These are phyloP conservation scores for Schizosaccharomyces octosporus DNA, from an alignment of 805 yeast species.

Conservation along the genomic window DNA sequence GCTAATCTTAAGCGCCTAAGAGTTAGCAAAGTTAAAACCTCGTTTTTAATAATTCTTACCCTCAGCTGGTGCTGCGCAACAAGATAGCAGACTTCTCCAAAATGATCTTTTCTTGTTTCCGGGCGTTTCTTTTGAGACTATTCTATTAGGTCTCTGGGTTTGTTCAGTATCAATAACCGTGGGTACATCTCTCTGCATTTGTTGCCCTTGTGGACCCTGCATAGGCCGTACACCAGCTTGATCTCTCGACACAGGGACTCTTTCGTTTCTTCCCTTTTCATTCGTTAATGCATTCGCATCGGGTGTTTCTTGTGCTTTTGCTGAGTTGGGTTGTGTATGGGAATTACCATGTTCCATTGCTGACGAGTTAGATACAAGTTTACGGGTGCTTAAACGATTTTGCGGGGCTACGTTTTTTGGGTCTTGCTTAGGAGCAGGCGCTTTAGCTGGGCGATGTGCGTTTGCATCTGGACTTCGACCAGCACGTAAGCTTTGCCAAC, in stretches of 20 bases:
- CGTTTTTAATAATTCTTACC: neutral
- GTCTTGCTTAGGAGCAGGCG: neutral
- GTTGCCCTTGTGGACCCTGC: neutral
- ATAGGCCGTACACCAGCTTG: too few relatives aligned
- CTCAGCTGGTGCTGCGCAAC: neutral
- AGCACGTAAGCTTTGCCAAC: constrained; percentile 40
- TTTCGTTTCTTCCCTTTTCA: too few relatives aligned
- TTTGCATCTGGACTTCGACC: neutral
- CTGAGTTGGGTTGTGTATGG: too few relatives aligned
- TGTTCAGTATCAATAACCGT: neutral
- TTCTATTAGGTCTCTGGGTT: neutral
- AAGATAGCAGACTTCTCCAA: neutral
- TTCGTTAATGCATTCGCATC: too few relatives aligned
- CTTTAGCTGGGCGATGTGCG: neutral
- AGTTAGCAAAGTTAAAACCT: neutral
- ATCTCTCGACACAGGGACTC: too few relatives aligned
- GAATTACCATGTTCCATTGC: too few relatives aligned
- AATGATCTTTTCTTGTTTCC: neutral
- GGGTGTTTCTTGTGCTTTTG: too few relatives aligned
- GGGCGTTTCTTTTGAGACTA: neutral
- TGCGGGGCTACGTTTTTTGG: neutral
- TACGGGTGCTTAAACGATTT: neutral
- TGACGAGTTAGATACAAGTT: too few relatives aligned
- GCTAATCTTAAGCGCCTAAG: neutral
- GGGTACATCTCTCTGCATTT: neutral